These are phyloP conservation scores for Pyrus bretschneideri DNA, from an alignment of 306 rosid genomes.

Conservation along the genomic window DNA sequence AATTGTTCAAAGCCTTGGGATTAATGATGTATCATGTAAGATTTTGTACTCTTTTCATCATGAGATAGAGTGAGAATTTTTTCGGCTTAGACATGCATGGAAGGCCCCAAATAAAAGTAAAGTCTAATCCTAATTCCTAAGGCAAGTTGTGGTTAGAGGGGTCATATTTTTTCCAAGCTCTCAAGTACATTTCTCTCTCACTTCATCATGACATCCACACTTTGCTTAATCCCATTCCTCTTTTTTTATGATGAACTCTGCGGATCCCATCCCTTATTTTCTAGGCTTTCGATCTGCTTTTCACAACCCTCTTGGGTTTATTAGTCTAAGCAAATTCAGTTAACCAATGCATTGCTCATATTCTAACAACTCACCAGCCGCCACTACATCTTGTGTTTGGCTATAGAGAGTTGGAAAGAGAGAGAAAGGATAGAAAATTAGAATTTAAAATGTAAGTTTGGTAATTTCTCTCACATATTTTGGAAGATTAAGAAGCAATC, in stretches of 20 bases:
- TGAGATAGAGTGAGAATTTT: neutral
- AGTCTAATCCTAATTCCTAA: constrained; percentile 29
- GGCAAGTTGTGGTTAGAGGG: constrained; percentile 42
- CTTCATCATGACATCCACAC: constrained; percentile 54
- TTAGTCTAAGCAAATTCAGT: neutral
- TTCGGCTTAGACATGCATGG: neutral
- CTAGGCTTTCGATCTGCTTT: constrained; percentile 26
- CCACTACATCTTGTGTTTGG: neutral
- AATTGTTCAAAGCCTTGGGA: neutral
- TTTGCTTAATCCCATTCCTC: constrained; percentile 22
- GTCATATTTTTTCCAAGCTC: constrained; percentile 41
- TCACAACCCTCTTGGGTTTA: neutral
- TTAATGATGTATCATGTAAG: no score
- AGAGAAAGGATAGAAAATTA: neutral
- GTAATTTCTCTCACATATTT: neutral
- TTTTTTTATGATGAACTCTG: constrained; percentile 7
- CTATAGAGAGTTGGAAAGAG: neutral
- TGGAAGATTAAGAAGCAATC: neutral
- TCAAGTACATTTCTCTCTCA: constrained; percentile 41
- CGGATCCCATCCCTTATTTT: constrained; percentile 26
- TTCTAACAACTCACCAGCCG: neutral
- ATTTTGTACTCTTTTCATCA: neutral
- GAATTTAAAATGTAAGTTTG: neutral
- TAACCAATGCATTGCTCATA: neutral
- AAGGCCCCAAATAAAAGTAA: constrained; percentile 31